Conservation (phyloP, 2,329 filamentous ascomycete genomes). For the Lizonia empirigonia region DNA sequence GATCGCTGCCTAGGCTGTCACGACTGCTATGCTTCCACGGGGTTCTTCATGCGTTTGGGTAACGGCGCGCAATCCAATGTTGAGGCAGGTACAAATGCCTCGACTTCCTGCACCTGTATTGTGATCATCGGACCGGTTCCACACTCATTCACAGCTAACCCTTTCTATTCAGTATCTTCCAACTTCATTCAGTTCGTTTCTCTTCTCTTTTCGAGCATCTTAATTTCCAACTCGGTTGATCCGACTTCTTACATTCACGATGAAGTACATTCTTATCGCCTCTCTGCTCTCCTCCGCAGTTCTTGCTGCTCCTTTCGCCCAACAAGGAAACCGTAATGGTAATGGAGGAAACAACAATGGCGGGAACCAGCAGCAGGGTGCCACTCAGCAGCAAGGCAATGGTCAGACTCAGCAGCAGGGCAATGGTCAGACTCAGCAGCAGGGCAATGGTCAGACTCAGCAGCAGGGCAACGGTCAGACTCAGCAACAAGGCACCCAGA, state of each 20-base stretch:
- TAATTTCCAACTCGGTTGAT: conserved; percentile 27
- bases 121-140: conserved; percentile 38
- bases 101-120: conserved; percentile 14
- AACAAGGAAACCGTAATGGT: conserved; percentile 24
- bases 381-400: conserved; percentile 3
- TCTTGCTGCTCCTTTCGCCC: conserved; percentile 40
- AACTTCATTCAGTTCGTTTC: conserved; percentile 16
- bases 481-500: conserved; percentile 17
- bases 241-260: conserved; percentile 29
- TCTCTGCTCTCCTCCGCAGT: conserved; percentile 41
- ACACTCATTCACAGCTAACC: conserved; percentile 36
- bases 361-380: conserved; percentile 3
- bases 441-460: conserved; percentile 14
- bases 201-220: conserved; percentile 11
- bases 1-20: conserved; percentile 1
- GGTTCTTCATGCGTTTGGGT: conserved; percentile 15
- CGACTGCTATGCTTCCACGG: conserved; percentile 8
- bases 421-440: conserved; percentile 17
- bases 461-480: conserved; percentile 18
- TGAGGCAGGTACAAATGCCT: conserved; percentile 33
- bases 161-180: conserved; percentile 28
- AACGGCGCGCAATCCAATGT: not conserved
- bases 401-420: conserved; percentile 8
- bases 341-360: conserved; percentile 14
- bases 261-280: conserved; percentile 46